phyloP scores from a whole-genome alignment of 164 flowering plant genomes.

The Magnolia officinalis region DNA sequence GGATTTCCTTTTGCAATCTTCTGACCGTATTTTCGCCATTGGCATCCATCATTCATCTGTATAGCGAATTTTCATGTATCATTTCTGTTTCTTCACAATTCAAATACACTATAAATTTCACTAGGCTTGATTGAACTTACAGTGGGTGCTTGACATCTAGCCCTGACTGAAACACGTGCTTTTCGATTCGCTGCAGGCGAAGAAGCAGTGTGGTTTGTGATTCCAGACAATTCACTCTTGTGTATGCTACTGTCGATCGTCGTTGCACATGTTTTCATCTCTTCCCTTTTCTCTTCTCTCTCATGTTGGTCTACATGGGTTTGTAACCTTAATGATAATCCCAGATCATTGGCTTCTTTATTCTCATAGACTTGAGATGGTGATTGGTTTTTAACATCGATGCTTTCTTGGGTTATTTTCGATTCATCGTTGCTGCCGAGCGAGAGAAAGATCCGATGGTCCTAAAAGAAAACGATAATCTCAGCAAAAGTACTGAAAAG shows the following conservation, averaged over 20 bases:
- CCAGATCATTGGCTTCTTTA: conserved; percentile 34
- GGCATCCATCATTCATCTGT: conserved; percentile 77
- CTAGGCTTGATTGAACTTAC: conserved; percentile 34
- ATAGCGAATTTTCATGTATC: neutral
- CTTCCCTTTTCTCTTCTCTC: conserved; percentile 19
- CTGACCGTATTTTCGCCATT: conserved; percentile 85
- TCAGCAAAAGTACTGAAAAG: neutral
- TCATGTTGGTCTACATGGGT: conserved; percentile 14
- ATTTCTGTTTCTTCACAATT: neutral
- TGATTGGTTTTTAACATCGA: conserved; percentile 9
- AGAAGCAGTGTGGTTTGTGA: conserved; percentile 29
- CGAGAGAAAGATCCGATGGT: conserved; percentile 34
- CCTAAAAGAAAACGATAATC: conserved; percentile 19
- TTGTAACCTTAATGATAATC: conserved; percentile 51
- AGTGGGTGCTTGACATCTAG: conserved; percentile 70
- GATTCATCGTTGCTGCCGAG: conserved; percentile 18
- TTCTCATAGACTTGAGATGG: conserved; percentile 13
- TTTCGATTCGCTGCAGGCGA: conserved; percentile 42
- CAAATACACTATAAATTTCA: neutral
- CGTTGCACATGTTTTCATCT: conserved; percentile 6
- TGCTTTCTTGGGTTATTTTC: conserved; percentile 2
- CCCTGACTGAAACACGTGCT: conserved; percentile 84
- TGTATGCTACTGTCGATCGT: conserved; percentile 22
- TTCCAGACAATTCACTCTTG: conserved; percentile 27
- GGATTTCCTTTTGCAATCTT: conserved; percentile 77